Base-by-base conservation (phyloP, 495 filamentous ascomycete genomes). In the Daldinia vernicosa region DNA sequence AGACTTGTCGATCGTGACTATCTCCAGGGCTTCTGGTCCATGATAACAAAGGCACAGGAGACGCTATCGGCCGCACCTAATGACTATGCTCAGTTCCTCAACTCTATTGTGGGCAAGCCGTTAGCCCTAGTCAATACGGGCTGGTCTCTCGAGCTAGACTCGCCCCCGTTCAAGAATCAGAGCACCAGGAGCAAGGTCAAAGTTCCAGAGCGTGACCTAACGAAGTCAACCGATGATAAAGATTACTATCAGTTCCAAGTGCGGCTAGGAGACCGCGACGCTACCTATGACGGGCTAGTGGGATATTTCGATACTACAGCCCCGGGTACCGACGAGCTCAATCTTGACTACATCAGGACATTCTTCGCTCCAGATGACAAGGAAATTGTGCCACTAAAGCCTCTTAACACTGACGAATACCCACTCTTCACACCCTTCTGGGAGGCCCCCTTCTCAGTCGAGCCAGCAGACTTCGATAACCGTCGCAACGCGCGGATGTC, bases 101-200 rank as follows among this genome's bases (percentile, higher is more conserved):
- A 65, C 52, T 59, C 78, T 1, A 52, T 85, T 22, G 69, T 86
- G 19, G 85, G 85, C 3, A 77, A 75, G 58, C 85, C 85, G 0
- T 75, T 88, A 2, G 85, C 84, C 0, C 79, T 88, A 3, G 79
- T 80, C 24, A 82, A 85, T 53, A 72, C 74, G 45, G 84, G 80
- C 0, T 83, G 75, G 77, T 80, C 76, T 0, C 73, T 88, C 6
- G 85, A 88, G 72, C 74, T 88, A 0, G 77, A 76, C 15, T 53
- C 26, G 30, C 26, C 58, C 7, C 33, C 71, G 5, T 4, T 57
- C 4, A 55, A 35, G 2, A 76, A 63, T 17, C 61, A 75, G n/a
- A 47, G 43, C 3, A 47, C 43, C 43, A 47, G 43, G 43, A 60
- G 68, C 8, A 70, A 67, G 8, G 24, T 26, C 27, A 26, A 2